Base-by-base conservation (phyloP, 1,284 basidiomycete genomes). In the Naganishia sp. region DNA sequence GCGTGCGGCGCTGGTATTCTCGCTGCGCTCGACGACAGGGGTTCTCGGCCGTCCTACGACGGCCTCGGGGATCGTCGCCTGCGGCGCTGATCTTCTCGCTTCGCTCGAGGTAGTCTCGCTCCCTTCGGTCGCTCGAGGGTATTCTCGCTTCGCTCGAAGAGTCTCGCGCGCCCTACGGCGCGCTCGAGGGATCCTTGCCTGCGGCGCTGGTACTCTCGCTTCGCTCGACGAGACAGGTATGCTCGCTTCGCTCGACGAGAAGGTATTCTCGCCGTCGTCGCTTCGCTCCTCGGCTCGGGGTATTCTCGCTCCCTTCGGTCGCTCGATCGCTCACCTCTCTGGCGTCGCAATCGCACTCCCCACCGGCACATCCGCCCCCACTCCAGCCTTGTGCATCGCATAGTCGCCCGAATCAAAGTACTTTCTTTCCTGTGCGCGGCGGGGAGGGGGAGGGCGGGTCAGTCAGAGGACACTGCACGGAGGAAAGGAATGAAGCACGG, bases 351-450 rank as follows among this genome's bases (percentile, higher is more conserved):
- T 96, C 55, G 92, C 90, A 33, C 92, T 96, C 49, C 94, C 94
- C 57, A 95, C 91, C 16, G 87, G 86, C 76, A 86, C 91, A 78
- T 92, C 90, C 54, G 92, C 88, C 25, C 89, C 86, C 3, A 91
- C 90, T 42, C 94, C 94, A 3, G 94, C 94, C 80, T 97, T 96
- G 64, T 92, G 94, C 73, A 97, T 84, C 60, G 93, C 93, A 77
- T 97, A 97, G 80, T 97, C 94, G 70, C 94, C 94, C 68, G 94
- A 97, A 81, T 97, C 94, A 79, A 97, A 97, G 83, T 92, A 97
- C 80, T 96, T 96, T 75, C 94, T 90, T 79, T 96, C 94, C 92
- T 96, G 42, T 15, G 46, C 48, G 55, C 66, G 46, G 33, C 11
- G 60, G 53, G 45, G 65, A n/a, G n/a, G n/a, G n/a, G n/a, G n/a